phyloP scores from a whole-genome alignment of 371 early-diverging fungal species.

The Polyrhizophydium stewartii region DNA sequence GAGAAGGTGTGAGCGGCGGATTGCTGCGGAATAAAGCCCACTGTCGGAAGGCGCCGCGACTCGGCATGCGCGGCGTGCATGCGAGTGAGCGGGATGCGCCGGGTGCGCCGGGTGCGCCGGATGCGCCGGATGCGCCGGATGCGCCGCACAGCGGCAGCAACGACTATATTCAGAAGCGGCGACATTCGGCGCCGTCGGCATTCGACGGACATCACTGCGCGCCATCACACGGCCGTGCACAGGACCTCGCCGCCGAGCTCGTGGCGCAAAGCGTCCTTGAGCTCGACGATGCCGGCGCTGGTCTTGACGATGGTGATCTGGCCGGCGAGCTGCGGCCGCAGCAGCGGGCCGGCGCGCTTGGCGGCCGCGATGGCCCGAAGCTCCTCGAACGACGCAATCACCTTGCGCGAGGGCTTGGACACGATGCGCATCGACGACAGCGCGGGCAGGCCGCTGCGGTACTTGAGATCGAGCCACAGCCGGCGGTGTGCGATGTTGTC shows the following conservation, averaged over 20 bases:
- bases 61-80: too few species aligned
- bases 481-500: constrained; percentile 84
- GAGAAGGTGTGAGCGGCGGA: too few species aligned
- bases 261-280: constrained; percentile 83
- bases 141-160: too few species aligned
- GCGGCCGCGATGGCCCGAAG: constrained; percentile 43
- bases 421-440: constrained; percentile 66
- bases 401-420: constrained; percentile 72
- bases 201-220: too few species aligned
- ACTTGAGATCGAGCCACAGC: constrained; percentile 92
- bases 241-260: constrained; percentile 87
- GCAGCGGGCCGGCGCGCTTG: constrained; percentile 18
- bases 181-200: too few species aligned
- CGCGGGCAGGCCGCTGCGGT: constrained; percentile 80
- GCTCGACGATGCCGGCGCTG: constrained; percentile 81
- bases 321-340: constrained; percentile 75
- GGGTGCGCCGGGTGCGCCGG: too few species aligned
- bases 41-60: too few species aligned
- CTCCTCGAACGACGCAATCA: constrained; percentile 76
- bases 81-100: too few species aligned
- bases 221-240: constrained; percentile 43
- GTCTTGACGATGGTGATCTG: constrained; percentile 90
- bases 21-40: too few species aligned
- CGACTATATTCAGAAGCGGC: too few species aligned
- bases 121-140: too few species aligned